phyloP scores from a whole-genome alignment of 2,329 filamentous ascomycete species.

The Huntiella bhutanensis region DNA sequence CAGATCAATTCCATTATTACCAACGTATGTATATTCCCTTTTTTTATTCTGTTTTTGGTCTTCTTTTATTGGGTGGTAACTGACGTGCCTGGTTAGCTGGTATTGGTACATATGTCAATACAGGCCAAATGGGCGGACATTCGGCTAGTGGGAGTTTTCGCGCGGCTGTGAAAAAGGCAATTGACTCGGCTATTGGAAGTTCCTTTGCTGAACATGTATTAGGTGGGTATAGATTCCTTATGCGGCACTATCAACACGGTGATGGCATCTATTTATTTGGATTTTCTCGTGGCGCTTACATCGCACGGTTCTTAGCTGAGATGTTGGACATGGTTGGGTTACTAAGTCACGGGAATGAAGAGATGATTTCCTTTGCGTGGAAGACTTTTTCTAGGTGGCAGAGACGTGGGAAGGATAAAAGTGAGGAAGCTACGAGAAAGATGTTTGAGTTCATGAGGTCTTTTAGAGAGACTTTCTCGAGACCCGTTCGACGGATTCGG shows the following conservation, averaged over 20 bases:
- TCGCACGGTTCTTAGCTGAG: constrained; percentile 57
- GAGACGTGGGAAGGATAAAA: constrained; percentile 28
- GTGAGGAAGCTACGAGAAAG: constrained; percentile 28
- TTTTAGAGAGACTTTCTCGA: constrained; percentile 64
- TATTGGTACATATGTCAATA: constrained; percentile 55
- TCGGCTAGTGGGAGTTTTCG: too few species aligned
- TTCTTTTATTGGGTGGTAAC: too few species aligned
- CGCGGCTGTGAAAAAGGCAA: constrained; percentile 52
- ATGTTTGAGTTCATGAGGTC: constrained; percentile 60
- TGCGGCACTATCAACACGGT: constrained; percentile 48
- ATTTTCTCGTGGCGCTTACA: constrained; percentile 55
- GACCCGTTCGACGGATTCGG: constrained; percentile 52
- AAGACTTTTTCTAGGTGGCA: constrained; percentile 63
- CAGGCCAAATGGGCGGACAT: constrained; percentile 17
- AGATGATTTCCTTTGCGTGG: constrained; percentile 72
- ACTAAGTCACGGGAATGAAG: constrained; percentile 64
- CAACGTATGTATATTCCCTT: constrained; percentile 29
- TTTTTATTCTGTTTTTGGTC: background rate
- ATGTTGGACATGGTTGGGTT: constrained; percentile 74
- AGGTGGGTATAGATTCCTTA: constrained; percentile 62
- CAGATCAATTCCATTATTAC: constrained; percentile 45
- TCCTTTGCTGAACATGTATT: constrained; percentile 72
- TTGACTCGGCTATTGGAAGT: constrained; percentile 62
- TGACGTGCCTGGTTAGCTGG: constrained; percentile 26
- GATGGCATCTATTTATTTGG: constrained; percentile 56